Percentiles rank a stretch among this genome's conserved stretches.
These are phyloP conservation scores for Psilocybe cyanescens DNA, from an alignment of 768 basidiomycete species.

Conservation along the genomic window DNA sequence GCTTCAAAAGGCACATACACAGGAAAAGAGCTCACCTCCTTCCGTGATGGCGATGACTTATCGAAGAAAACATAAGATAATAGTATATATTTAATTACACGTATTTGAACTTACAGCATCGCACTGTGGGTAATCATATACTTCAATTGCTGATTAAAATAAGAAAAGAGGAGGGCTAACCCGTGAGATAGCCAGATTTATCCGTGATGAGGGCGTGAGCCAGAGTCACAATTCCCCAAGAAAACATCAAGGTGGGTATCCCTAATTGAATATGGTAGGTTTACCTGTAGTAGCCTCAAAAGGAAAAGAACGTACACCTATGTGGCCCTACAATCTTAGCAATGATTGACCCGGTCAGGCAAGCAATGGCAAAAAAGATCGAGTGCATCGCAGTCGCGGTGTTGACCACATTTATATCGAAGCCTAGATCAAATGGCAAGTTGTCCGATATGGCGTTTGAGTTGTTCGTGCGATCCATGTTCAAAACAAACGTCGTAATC, in stretches of 20 bases:
- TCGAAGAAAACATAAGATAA: slow-evolving; percentile 2
- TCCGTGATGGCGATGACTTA: slow-evolving; percentile 44
- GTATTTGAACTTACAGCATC: slow-evolving; percentile 39
- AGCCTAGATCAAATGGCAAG: slow-evolving; percentile 40
- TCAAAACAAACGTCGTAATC: slow-evolving; percentile 36
- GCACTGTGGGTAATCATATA: slow-evolving; percentile 22
- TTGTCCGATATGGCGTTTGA: slow-evolving; percentile 46
- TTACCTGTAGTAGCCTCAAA: neutral
- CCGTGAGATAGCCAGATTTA: slow-evolving; percentile 38
- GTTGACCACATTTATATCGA: slow-evolving; percentile 43
- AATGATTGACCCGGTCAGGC: slow-evolving; percentile 39
- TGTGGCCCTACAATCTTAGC: slow-evolving; percentile 43
- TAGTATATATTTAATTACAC: slow-evolving; percentile 14
- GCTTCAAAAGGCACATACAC: neutral
- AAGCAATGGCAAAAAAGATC: slow-evolving; percentile 36
- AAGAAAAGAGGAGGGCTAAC: slow-evolving; percentile 14
- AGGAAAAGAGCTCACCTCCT: slow-evolving; percentile 27
- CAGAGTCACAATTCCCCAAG: slow-evolving; percentile 42
- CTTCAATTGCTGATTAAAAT: neutral
- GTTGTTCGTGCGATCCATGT: slow-evolving; percentile 47
- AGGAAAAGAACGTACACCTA: slow-evolving; percentile 28
- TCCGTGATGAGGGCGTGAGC: slow-evolving; percentile 39
- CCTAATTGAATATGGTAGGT: slow-evolving; percentile 20
- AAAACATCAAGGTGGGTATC: slow-evolving; percentile 43
- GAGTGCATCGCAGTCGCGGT: slow-evolving; percentile 39